These are phyloP conservation scores for Botrytis squamosa DNA, from an alignment of 2,329 filamentous ascomycete genomes.

Conservation along the genomic window DNA sequence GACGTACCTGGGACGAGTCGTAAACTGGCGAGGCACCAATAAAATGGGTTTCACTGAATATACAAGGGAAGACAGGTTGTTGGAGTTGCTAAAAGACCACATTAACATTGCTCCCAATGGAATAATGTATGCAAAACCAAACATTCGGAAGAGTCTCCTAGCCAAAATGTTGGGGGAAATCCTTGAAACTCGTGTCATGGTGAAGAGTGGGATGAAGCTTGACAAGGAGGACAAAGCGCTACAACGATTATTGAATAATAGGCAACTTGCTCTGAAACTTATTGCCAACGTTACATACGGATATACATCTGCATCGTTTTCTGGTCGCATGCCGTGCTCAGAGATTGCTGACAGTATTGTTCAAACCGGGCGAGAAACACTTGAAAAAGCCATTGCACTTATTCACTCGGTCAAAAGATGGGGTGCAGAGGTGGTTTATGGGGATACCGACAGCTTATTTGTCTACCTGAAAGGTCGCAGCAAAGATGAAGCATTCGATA, in stretches of 20 bases:
- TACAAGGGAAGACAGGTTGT: constrained; percentile 68
- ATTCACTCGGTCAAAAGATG: constrained; percentile 86
- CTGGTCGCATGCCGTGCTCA: constrained; percentile 94
- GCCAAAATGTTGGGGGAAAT: constrained; percentile 98
- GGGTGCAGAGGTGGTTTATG: constrained; percentile 96
- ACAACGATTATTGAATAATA: constrained; percentile 86
- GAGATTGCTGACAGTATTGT: constrained; percentile 99
- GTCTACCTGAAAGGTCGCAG: constrained; percentile 85
- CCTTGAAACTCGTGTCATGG: constrained; percentile 93
- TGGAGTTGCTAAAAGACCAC: constrained; percentile 76
- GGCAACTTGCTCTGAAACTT: constrained; percentile 89
- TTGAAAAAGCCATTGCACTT: constrained; percentile 88
- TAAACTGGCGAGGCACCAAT: constrained; percentile 83
- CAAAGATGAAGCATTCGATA: constrained; percentile 82
- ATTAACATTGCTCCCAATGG: constrained; percentile 95
- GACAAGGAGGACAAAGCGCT: constrained; percentile 85
- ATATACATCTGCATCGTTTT: constrained; percentile 95
- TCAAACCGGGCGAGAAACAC: constrained; percentile 88
- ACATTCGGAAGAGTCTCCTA: constrained; percentile 83
- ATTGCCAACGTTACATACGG: constrained; percentile 99
- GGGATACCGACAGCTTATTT: constrained; percentile 95
- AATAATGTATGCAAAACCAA: constrained; percentile 87
- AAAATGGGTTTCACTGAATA: constrained; percentile 96
- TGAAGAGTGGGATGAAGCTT: constrained; percentile 93
- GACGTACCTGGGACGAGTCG: constrained; percentile 84